Evolutionary conservation across 1,139 yeast genomes (phyloP), one percentile per base, ranked within the genome.

Genomic region (Hemisphaericaspora xylanilytica): DNA sequence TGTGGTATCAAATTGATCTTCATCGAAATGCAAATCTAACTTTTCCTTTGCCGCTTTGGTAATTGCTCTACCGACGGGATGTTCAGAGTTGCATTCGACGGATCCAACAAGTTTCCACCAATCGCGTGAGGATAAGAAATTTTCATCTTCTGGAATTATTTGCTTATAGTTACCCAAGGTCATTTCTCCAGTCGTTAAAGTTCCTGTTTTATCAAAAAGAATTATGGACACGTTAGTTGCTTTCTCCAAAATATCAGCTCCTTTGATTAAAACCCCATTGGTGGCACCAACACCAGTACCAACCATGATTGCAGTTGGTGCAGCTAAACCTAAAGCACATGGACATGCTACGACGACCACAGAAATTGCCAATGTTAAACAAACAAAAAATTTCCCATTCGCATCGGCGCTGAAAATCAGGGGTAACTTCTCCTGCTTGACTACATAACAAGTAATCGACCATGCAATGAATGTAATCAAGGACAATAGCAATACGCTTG

Each of bases 221-320:
- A 92, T 78, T 4, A 81, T 73, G 45, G 83, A 75, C 28, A 89
- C 69, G 13, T 72, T 63, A 51, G 78, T 78, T 6, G 95, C 84
- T 38, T 69, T 74, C 57, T 94, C 98, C 45, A 94, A 73, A 10
- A 86, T 78, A 40, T 85, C 95, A 17, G 97, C 98, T 36, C 97
- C 96, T 61, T 92, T 92, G 52, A 94, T 85, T 40, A 94, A 70
- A 10, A 92, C 85, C 18, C 98, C 98, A 60, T 88, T 73, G 10
- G 78, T 64, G 0, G 98, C 97, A 27, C 96, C 97, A 21, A 88
- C 85, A 18, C 98, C 98, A 2, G 97, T 90, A 5, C 97, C 98
- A 4, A 92, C 98, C 97, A 92, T 90, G 3, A 94, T 87, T 0
- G 98, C 98, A 1, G 98, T 92, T 0, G 98, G 98, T 0, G 98